phyloP scores from a whole-genome alignment of 208 protist species.

The Leishmania guyanensis region DNA sequence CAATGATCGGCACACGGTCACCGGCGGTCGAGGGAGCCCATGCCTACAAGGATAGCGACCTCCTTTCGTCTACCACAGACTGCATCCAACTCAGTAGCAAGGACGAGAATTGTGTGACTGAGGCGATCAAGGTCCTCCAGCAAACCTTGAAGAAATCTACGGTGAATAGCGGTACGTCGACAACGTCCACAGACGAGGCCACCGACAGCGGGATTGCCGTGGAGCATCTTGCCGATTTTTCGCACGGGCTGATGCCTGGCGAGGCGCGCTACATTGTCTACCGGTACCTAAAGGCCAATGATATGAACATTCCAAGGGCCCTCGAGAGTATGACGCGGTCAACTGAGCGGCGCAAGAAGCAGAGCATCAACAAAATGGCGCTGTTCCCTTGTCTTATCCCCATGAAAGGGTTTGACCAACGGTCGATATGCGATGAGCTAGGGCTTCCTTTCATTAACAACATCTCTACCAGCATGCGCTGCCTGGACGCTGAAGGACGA shows the following conservation, averaged over 20 bases:
- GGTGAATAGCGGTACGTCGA: neutral
- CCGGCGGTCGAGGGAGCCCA: neutral
- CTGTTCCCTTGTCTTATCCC: conserved; percentile 65
- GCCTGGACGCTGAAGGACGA: conserved; percentile 19
- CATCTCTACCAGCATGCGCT: conserved; percentile 17
- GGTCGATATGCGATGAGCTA: conserved; percentile 45
- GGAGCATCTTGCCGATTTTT: conserved; percentile 33
- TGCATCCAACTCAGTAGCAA: conserved; percentile 13
- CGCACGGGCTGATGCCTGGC: conserved; percentile 26
- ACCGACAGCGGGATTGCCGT: neutral
- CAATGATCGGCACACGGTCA: neutral
- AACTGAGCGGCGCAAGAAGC: conserved; percentile 43
- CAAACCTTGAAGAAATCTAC: conserved; percentile 3
- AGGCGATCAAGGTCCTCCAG: conserved; percentile 17
- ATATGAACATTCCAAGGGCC: conserved; percentile 32
- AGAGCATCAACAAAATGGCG: conserved; percentile 54
- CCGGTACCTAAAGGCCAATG: conserved; percentile 44
- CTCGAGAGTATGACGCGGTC: conserved; percentile 33
- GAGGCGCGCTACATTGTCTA: conserved; percentile 42
- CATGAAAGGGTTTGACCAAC: conserved; percentile 52
- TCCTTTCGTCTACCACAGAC: conserved; percentile 18
- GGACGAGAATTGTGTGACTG: conserved; percentile 10
- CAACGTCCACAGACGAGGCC: neutral
- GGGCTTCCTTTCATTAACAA: conserved; percentile 36
- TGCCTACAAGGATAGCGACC: conserved; percentile 10